Conservation (phyloP, 2,329 filamentous ascomycete species). For the Fusarium albidum region DNA sequence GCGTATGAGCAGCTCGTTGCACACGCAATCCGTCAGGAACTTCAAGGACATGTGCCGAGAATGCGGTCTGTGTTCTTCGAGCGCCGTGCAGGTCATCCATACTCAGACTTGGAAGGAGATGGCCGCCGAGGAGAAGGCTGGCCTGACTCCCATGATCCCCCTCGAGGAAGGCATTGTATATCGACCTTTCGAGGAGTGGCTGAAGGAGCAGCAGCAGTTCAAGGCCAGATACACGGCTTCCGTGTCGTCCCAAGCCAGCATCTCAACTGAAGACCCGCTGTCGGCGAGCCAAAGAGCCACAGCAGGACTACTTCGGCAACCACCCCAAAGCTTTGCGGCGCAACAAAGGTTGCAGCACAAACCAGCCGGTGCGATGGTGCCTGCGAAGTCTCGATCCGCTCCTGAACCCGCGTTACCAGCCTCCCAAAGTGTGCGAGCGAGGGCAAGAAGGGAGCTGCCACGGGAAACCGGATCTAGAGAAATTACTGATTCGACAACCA, state of each 20-base stretch:
- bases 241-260: slow-evolving; percentile 38
- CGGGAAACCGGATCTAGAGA: slow-evolving; percentile 36
- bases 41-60: slow-evolving; percentile 65
- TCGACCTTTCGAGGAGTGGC: slow-evolving; percentile 68
- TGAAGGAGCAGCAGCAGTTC: slow-evolving; percentile 60
- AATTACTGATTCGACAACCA: slow-evolving; percentile 34
- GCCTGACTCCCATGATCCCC: slow-evolving; percentile 69
- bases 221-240: slow-evolving; percentile 44
- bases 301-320: slow-evolving; percentile 58
- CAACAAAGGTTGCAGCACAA: slow-evolving; percentile 68
- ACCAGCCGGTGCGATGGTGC: slow-evolving; percentile 43
- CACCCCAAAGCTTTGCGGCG: slow-evolving; percentile 71
- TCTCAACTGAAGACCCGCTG: slow-evolving; percentile 46
- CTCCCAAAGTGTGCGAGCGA: slow-evolving; percentile 44
- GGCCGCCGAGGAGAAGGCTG: slow-evolving; percentile 72
- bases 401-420: slow-evolving; percentile 35
- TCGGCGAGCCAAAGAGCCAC: slow-evolving; percentile 46
- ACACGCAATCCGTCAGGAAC: slow-evolving; percentile 58
- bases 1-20: slow-evolving; percentile 54
- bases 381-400: slow-evolving; percentile 38
- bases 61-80: slow-evolving; percentile 67
- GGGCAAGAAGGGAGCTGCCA: slow-evolving; percentile 40
- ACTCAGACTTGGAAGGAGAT: slow-evolving; percentile 72
- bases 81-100: slow-evolving; percentile 54
- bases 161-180: slow-evolving; percentile 70